Conservation (phyloP, 2,329 filamentous ascomycete genomes). For the Exophiala oligosperma region DNA sequence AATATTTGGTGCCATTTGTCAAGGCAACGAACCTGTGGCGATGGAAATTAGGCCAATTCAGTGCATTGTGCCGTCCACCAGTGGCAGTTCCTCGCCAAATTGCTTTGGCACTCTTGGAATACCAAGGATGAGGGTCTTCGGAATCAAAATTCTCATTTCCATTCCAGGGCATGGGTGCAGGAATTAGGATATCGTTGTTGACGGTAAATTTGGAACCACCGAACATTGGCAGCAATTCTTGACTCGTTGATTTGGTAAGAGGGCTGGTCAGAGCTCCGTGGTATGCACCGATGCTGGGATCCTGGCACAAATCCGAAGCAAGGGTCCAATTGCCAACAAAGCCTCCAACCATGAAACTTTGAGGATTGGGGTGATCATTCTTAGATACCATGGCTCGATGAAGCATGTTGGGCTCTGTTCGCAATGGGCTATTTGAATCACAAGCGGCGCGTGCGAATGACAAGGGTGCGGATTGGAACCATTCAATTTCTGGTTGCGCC, state of each 20-base stretch:
- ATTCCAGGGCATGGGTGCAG: constrained; percentile 52
- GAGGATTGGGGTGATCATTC: not conserved
- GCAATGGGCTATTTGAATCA: constrained; percentile 38
- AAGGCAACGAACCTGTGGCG: constrained; percentile 73
- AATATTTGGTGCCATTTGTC: constrained; percentile 65
- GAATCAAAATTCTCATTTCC: constrained; percentile 41
- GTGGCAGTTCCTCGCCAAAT: constrained; percentile 52
- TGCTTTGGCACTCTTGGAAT: constrained; percentile 41
- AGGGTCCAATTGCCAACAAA: not conserved
- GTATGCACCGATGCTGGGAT: constrained; percentile 45
- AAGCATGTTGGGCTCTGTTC: constrained; percentile 25
- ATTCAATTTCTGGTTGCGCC: not conserved
- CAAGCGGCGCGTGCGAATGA: constrained; percentile 18
- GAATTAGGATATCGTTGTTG: constrained; percentile 55
- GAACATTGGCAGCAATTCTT: constrained; percentile 50
- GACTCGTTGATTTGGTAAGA: constrained; percentile 45
- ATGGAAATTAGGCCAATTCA: constrained; percentile 72
- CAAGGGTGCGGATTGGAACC: not conserved
- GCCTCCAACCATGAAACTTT: not conserved
- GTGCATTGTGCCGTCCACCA: constrained; percentile 46
- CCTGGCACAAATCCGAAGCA: constrained; percentile 46
- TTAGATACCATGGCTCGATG: constrained; percentile 27
- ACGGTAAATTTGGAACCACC: constrained; percentile 51
- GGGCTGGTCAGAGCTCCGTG: constrained; percentile 53
- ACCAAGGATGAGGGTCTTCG: constrained; percentile 38